Percentiles rank a stretch among this genome's conserved stretches.
These are phyloP conservation scores for Dryas integrifolia DNA, from an alignment of 331 rosid species.

Conservation along the genomic window DNA sequence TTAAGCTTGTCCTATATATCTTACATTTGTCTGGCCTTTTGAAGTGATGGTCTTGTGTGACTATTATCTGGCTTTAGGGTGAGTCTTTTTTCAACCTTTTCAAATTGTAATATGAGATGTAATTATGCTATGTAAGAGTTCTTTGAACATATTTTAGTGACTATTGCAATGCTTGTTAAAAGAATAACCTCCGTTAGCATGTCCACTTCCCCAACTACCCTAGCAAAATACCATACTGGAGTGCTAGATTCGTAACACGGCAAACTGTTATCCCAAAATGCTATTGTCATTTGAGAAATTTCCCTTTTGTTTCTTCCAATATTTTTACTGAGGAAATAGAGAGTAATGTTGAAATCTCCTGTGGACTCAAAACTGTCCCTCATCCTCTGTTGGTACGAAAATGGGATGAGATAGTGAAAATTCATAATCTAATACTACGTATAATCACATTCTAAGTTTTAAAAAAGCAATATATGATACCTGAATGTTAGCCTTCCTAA, in stretches of 20 bases:
- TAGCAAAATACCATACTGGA: background rate
- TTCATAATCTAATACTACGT: background rate
- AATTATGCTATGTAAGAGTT: slow-evolving; percentile 22
- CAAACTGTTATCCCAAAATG: background rate
- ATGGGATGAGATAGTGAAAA: background rate
- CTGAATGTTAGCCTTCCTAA: background rate
- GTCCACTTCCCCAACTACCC: background rate
- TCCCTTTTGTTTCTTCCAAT: background rate
- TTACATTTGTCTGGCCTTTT: background rate
- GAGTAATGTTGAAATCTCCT: background rate
- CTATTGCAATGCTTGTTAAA: background rate
- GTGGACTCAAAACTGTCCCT: background rate
- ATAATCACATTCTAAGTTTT: background rate
- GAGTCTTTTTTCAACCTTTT: slow-evolving; percentile 9
- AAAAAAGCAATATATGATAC: background rate
- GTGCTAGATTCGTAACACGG: background rate
- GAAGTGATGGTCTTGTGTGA: slow-evolving; percentile 6
- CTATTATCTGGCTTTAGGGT: slow-evolving; percentile 16
- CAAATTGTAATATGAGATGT: slow-evolving; percentile 23
- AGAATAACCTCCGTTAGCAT: slow-evolving; percentile 5
- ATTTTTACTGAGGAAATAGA: background rate
- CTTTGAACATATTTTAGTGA: slow-evolving; percentile 8
- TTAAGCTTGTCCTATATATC: background rate
- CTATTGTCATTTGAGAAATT: background rate
- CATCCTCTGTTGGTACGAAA: background rate